Evolutionary conservation across 176 grass and related monocot genomes (phyloP).

Genomic region (Saccharum officinarum): DNA sequence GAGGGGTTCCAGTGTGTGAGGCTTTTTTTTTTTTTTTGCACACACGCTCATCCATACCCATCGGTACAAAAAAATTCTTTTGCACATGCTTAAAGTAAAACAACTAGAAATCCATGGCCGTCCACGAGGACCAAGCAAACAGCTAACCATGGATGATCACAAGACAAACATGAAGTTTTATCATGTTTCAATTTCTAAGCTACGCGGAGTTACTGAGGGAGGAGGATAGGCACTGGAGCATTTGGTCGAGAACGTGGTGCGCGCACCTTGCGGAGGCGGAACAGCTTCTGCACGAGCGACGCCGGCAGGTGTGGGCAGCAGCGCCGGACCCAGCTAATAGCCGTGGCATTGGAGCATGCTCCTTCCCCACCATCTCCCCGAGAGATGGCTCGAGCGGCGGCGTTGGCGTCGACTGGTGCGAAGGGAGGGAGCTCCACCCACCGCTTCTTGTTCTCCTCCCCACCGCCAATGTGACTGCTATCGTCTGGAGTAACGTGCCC

Average conservation of each 20-base stretch:
- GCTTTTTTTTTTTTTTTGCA: not conserved
- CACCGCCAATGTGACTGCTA: not conserved
- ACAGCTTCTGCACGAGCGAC: constrained; percentile 79
- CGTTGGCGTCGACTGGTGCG: constrained; percentile 47
- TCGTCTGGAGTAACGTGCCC: constrained; percentile 1
- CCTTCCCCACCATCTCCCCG: constrained; percentile 18
- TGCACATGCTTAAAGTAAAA: not conserved
- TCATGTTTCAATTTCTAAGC: not conserved
- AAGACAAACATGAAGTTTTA: not conserved
- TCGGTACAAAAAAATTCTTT: not conserved
- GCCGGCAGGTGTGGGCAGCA: constrained; percentile 76
- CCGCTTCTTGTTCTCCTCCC: constrained; percentile 31
- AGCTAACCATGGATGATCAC: not conserved
- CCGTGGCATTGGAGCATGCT: constrained; percentile 29
- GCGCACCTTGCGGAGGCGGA: constrained; percentile 78
- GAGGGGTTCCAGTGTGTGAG: not conserved
- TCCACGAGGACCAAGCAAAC: not conserved
- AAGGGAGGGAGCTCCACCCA: constrained; percentile 78
- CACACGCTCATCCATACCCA: not conserved
- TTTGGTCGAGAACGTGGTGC: constrained; percentile 39
- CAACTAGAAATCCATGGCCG: not conserved
- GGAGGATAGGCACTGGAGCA: not conserved
- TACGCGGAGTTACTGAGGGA: not conserved
- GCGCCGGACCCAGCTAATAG: constrained; percentile 73
- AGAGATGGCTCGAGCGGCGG: constrained; percentile 45